phyloP scores from a whole-genome alignment of 768 basidiomycete species.

The Lactarius psammicola region DNA sequence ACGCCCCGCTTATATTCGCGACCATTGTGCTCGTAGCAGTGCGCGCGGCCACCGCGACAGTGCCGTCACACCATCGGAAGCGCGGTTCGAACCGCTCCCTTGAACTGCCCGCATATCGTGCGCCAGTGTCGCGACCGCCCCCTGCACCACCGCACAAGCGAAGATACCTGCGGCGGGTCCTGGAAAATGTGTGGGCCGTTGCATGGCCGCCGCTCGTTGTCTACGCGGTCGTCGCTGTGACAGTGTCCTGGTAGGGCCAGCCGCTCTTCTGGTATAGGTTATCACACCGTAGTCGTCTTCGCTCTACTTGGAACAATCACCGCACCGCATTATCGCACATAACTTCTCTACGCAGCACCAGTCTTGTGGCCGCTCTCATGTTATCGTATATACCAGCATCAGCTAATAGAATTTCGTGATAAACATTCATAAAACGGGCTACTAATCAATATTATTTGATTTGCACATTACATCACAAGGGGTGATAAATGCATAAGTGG shows the following conservation, averaged over 20 bases:
- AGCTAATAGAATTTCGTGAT: background rate
- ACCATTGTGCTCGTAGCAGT: slow-evolving; percentile 51
- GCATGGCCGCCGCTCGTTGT: slow-evolving; percentile 18
- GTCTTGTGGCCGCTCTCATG: background rate
- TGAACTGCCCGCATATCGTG: background rate
- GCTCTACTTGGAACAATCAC: background rate
- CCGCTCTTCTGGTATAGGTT: too few relatives aligned
- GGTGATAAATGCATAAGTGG: background rate
- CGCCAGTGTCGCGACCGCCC: background rate
- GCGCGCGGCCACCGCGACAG: background rate
- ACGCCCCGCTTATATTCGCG: slow-evolving; percentile 64
- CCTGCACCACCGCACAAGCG: background rate
- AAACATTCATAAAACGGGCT: background rate
- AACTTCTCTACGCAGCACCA: background rate
- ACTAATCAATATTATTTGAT: background rate
- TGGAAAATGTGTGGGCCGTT: slow-evolving; percentile 3
- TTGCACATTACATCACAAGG: background rate
- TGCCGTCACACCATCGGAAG: background rate
- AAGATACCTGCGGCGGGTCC: background rate
- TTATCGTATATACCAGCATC: background rate
- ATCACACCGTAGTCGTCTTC: background rate
- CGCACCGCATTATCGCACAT: background rate
- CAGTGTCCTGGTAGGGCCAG: background rate
- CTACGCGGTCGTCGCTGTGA: background rate
- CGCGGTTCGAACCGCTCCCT: background rate